A percentile compares a stretch with the other conserved stretches of the same genome.
These are phyloP conservation scores for Venturia effusa DNA, from an alignment of 2,329 filamentous ascomycete species.

Conservation along the genomic window DNA sequence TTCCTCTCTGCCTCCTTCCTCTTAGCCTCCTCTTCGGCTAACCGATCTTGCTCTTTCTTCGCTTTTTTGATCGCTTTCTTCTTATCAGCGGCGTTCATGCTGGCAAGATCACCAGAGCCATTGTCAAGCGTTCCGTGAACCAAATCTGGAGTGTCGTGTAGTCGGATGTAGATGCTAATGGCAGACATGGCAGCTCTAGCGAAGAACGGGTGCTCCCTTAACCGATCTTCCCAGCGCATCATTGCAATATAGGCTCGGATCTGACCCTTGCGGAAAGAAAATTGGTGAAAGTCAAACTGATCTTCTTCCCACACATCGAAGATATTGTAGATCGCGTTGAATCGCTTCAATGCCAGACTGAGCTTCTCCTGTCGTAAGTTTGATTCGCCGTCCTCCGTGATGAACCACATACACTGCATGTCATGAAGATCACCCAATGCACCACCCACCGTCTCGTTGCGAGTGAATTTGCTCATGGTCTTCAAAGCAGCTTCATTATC, in stretches of 20 bases:
- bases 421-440: slow-evolving; percentile 85
- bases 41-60: slow-evolving; percentile 60
- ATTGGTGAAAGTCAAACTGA: slow-evolving; percentile 97
- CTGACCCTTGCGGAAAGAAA: slow-evolving; percentile 93
- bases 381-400: slow-evolving; percentile 90
- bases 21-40: slow-evolving; percentile 65
- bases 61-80: slow-evolving; percentile 90
- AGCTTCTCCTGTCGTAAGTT: slow-evolving; percentile 73
- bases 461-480: slow-evolving; percentile 88
- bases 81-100: slow-evolving; percentile 49
- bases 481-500: slow-evolving; percentile 76
- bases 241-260: slow-evolving; percentile 92
- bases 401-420: slow-evolving; percentile 97
- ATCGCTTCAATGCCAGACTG: slow-evolving; percentile 82
- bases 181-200: slow-evolving; percentile 73
- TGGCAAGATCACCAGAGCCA: slow-evolving; percentile 39
- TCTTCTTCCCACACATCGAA: slow-evolving; percentile 98
- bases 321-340: slow-evolving; percentile 78
- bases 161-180: slow-evolving; percentile 65
- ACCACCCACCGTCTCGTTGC: slow-evolving; percentile 78
- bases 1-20: slow-evolving; percentile 79
- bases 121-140: slow-evolving; percentile 50
- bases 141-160: slow-evolving; percentile 64
- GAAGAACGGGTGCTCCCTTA: slow-evolving; percentile 90
- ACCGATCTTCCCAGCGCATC: slow-evolving; percentile 87